Evolutionary conservation across 208 protist genomes (phyloP).

Genomic region (Leishmania tarentolae): DNA sequence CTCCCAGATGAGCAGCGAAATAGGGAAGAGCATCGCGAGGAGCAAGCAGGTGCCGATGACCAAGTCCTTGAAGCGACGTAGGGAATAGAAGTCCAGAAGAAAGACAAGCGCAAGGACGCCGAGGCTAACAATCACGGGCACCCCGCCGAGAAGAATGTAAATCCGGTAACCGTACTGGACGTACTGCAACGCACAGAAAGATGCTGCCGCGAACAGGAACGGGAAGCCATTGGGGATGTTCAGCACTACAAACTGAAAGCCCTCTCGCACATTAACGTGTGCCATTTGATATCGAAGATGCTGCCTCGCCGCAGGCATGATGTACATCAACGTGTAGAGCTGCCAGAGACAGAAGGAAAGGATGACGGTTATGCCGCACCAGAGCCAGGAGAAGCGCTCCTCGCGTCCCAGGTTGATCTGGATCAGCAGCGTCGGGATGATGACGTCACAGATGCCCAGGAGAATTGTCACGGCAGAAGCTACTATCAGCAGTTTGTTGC

Average conservation of each 20-base stretch:
- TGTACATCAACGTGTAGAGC: constrained; percentile 57
- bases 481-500: constrained; percentile 67
- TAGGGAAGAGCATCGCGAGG: constrained; percentile 60
- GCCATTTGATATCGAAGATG: constrained; percentile 56
- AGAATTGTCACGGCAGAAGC: constrained; percentile 52
- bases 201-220: constrained; percentile 55
- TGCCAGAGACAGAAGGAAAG: constrained; percentile 78
- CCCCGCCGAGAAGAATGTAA: constrained; percentile 59
- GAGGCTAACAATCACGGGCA: constrained; percentile 64
- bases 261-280: constrained; percentile 44
- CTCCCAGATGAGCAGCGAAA: constrained; percentile 56
- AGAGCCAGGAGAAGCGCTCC: constrained; percentile 71
- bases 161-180: constrained; percentile 62
- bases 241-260: constrained; percentile 57
- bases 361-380: constrained; percentile 70
- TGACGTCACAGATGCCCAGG: constrained; percentile 59
- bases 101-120: constrained; percentile 63
- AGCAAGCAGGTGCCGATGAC: constrained; percentile 58
- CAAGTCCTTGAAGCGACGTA: constrained; percentile 54
- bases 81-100: constrained; percentile 60
- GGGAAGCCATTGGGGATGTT: constrained; percentile 80
- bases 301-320: constrained; percentile 54
- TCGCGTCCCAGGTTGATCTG: constrained; percentile 61
- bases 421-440: constrained; percentile 65
- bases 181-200: constrained; percentile 74